Evolutionary conservation across 805 yeast genomes (phyloP).

Genomic region (Brettanomyces naardenensis): DNA sequence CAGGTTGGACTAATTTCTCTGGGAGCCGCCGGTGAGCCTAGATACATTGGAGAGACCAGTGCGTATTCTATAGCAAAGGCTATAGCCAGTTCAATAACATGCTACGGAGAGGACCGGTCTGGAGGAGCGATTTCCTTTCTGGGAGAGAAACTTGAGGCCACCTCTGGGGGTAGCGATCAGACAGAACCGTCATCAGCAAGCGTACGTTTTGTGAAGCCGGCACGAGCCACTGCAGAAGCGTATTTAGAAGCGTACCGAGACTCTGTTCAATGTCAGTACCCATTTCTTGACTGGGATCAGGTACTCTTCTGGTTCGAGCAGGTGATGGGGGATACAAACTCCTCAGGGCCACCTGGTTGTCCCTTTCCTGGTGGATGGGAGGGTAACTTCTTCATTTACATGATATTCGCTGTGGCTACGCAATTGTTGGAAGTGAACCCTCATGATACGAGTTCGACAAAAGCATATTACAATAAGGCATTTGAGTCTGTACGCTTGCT

Average conservation of each 20-base stretch:
- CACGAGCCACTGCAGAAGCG: conserved; percentile 7
- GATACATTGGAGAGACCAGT: conserved; percentile 25
- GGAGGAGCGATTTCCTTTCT: too few relatives aligned
- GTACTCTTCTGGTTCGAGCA: conserved; percentile 13
- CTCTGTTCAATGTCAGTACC: conserved; percentile 29
- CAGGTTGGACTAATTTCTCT: conserved; percentile 25
- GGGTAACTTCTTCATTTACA: conserved; percentile 21
- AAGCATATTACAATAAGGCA: conserved; percentile 24
- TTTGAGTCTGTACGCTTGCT: conserved; percentile 19
- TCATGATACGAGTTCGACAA: conserved; percentile 13
- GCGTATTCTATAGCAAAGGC: conserved; percentile 27
- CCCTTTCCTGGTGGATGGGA: not conserved
- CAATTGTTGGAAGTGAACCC: conserved; percentile 14
- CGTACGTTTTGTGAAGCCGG: not conserved
- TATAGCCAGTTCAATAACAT: conserved; percentile 17
- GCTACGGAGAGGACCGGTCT: not conserved
- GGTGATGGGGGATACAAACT: conserved; percentile 11
- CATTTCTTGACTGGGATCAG: conserved; percentile 26
- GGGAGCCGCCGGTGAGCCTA: conserved; percentile 22
- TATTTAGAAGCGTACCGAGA: conserved; percentile 19
- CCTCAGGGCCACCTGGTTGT: not conserved
- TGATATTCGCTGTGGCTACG: conserved; percentile 26
- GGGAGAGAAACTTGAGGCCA: not conserved
- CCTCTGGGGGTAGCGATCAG: not conserved
- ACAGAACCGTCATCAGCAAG: not conserved